Evolutionary conservation across 345 rosid species (phyloP), one percentile per base, ranked within the genome.

Genomic region (Murraya koenigii): DNA sequence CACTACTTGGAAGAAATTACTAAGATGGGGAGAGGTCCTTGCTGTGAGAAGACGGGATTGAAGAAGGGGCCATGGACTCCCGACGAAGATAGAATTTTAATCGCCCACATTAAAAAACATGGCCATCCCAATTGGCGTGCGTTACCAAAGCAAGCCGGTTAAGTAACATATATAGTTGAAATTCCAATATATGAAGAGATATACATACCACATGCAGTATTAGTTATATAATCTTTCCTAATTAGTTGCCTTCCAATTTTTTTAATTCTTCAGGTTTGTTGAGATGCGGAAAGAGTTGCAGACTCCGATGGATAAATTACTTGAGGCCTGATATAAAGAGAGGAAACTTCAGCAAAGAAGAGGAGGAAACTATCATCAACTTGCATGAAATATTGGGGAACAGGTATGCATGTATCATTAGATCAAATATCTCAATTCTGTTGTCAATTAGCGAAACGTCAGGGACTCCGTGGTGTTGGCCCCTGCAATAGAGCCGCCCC

Each of bases 131-230:
- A 90, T 71, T 92, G 97, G 94, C 81, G 94, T 44, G 91, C 97
- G 0, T 88, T 94, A 7, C 97, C 98, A 30, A 93, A 89, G 83
- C 90, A 80, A 84, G 95, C 98, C 39, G 98, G 98, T 92, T 92
- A 80, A 80, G 69, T 39, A 55, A 4, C 56, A 52, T 44, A 44
- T 3, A 3, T 1, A 13, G 13, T 13, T 13, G 17, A 44, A 44
- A 44, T 44, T 44, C 49, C 11, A 44, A 44, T 44, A 13, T 11
- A 44, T 44, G 49, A 44, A 44, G 49, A 44, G 49, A 44, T 44
- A 15, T 44, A 11, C 4, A 13, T 44, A 44, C n/a, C n/a, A n/a
- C 0, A 44, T 44, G 1, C 0, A 44, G 49, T 11, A 14, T 44
- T 44, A 0, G 49, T 13, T 44, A 13, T n/a, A n/a, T n/a, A n/a